phyloP scores from a whole-genome alignment of 169 alveolate species.

The Amoebophrya sp. region DNA sequence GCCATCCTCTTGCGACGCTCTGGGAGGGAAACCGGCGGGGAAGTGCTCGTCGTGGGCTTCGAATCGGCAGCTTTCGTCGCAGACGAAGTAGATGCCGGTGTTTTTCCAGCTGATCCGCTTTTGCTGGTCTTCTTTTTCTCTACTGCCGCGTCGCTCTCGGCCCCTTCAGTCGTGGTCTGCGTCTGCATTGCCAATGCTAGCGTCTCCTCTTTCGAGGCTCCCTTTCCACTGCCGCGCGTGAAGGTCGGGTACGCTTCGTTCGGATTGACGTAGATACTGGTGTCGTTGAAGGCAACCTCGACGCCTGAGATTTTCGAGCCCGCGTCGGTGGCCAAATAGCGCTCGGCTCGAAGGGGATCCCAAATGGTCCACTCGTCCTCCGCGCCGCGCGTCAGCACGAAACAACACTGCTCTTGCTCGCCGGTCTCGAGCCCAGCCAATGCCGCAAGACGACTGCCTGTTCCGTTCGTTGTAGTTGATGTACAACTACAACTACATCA shows the following conservation, averaged over 20 bases:
- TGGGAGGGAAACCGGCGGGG: background rate
- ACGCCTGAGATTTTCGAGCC: background rate
- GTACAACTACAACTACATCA: background rate
- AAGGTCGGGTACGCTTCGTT: background rate
- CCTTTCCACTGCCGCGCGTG: background rate
- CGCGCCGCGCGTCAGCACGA: background rate
- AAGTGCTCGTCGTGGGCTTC: too few species aligned
- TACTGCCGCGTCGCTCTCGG: too few species aligned
- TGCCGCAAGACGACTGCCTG: background rate
- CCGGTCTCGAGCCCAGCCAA: background rate
- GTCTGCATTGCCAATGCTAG: too few species aligned
- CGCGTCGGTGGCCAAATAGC: background rate
- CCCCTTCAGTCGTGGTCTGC: too few species aligned
- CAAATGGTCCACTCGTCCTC: background rate
- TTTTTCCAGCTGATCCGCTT: too few species aligned
- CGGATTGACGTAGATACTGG: background rate
- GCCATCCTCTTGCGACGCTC: background rate
- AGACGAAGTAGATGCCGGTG: background rate
- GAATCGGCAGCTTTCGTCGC: background rate
- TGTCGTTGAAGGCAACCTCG: background rate
- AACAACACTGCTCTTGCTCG: background rate
- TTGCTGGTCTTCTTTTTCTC: too few species aligned
- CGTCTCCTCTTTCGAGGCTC: background rate
- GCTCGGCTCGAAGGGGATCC: background rate
- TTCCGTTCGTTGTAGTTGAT: background rate